Percentiles rank a stretch among this genome's conserved stretches.
Conservation (phyloP, 352 stramenopile species). For the Phytophthora palmivora region DNA sequence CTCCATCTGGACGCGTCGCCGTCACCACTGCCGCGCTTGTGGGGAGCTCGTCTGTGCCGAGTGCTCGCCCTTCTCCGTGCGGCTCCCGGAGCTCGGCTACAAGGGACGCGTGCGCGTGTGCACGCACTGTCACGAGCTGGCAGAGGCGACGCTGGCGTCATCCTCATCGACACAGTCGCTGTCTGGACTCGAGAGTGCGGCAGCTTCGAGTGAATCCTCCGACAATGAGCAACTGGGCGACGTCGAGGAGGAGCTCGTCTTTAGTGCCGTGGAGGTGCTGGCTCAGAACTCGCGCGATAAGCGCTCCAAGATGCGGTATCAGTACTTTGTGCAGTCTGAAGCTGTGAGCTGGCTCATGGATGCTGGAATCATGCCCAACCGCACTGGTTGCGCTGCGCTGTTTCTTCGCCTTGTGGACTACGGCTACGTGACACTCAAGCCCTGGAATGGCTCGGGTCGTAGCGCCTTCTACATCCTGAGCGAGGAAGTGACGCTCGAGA, state of each 20-base stretch:
- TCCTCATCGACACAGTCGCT: constrained; percentile 42
- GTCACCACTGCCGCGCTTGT: constrained; percentile 84
- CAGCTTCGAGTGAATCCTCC: constrained; percentile 47
- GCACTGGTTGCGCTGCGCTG: constrained; percentile 54
- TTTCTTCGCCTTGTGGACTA: constrained; percentile 77
- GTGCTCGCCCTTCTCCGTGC: constrained; percentile 68
- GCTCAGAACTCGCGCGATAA: constrained; percentile 72
- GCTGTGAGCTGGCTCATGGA: constrained; percentile 87
- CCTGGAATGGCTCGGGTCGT: constrained; percentile 50
- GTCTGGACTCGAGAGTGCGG: constrained; percentile 35
- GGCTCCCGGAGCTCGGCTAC: constrained; percentile 75
- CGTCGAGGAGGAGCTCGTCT: constrained; percentile 66
- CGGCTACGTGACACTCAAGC: constrained; percentile 76
- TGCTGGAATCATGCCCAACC: constrained; percentile 64
- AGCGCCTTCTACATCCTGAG: constrained; percentile 78
- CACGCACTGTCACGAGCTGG: constrained; percentile 63
- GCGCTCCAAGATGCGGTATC: constrained; percentile 77
- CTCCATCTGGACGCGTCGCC: constrained; percentile 73
- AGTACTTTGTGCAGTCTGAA: constrained; percentile 88
- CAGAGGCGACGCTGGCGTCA: constrained; percentile 31
- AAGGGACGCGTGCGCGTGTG: constrained; percentile 75
- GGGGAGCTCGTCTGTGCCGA: constrained; percentile 79
- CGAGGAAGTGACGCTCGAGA: constrained; percentile 63
- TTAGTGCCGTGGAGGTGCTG: constrained; percentile 70
- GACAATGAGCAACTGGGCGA: constrained; percentile 66